Evolutionary conservation across 2,329 filamentous ascomycete genomes (phyloP).

Genomic region (Helotiales sp.): DNA sequence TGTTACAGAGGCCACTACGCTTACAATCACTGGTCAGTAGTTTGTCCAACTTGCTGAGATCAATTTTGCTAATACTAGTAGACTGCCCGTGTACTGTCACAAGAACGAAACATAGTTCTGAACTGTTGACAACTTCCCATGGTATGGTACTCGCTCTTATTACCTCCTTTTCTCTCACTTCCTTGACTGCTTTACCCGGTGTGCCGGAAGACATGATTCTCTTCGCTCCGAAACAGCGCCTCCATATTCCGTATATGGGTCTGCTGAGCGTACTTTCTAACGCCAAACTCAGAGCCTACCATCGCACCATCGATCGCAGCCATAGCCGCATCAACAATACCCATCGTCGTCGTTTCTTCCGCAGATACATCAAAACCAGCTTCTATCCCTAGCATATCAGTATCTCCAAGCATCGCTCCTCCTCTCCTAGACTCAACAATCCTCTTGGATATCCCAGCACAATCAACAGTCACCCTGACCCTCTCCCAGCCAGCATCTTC

Average conservation of each 20-base stretch:
- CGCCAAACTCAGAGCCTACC: background rate
- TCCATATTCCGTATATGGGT: too few species aligned
- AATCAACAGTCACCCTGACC: background rate
- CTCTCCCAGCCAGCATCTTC: background rate
- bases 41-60: too few species aligned
- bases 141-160: background rate
- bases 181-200: too few species aligned
- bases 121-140: background rate
- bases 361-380: background rate
- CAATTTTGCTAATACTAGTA: background rate
- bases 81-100: slow-evolving; percentile 11
- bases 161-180: too few species aligned
- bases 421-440: background rate
- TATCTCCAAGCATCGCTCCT: background rate
- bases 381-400: background rate
- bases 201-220: too few species aligned
- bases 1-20: background rate
- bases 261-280: too few species aligned
- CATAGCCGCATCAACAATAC: background rate
- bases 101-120: slow-evolving; percentile 9
- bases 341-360: background rate
- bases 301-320: background rate
- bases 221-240: too few species aligned
- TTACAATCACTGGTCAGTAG: slow-evolving; percentile 9
- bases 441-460: background rate